Conservation (phyloP, 164 flowering plant genomes). For the Akebia trifoliata region DNA sequence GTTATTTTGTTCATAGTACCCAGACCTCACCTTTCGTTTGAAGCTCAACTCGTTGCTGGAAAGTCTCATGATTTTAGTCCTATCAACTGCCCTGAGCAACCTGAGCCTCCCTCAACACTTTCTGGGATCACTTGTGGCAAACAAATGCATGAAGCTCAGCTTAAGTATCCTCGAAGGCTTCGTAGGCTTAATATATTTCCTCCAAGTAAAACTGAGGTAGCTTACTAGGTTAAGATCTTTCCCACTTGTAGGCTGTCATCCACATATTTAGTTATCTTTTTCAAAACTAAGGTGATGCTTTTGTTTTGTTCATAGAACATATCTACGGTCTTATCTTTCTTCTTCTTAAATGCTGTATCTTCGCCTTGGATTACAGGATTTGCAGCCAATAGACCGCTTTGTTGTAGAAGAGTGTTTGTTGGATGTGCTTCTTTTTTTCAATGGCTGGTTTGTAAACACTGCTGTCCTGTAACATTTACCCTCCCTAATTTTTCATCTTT, state of each 20-base stretch:
- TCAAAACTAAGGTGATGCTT: not conserved
- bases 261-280: not conserved
- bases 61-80: slow-evolving; percentile 77
- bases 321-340: slow-evolving; percentile 5
- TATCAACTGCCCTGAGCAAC: slow-evolving; percentile 71
- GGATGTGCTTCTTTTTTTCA: slow-evolving; percentile 85
- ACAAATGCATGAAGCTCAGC: slow-evolving; percentile 83
- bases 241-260: not conserved
- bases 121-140: slow-evolving; percentile 53
- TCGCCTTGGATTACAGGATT: slow-evolving; percentile 48
- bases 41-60: slow-evolving; percentile 93
- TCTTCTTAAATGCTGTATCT: not conserved
- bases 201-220: slow-evolving; percentile 76
- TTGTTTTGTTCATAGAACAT: not conserved
- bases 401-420: slow-evolving; percentile 88
- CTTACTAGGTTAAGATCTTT: slow-evolving; percentile 8
- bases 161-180: slow-evolving; percentile 84
- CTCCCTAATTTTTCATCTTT: not conserved
- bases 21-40: slow-evolving; percentile 90
- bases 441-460: slow-evolving; percentile 78
- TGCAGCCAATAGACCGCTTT: slow-evolving; percentile 92
- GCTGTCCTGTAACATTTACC: not conserved
- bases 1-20: slow-evolving; percentile 48
- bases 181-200: slow-evolving; percentile 87
- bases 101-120: slow-evolving; percentile 41